These are phyloP conservation scores for Lecanicillium sp. DNA, from an alignment of 2,329 filamentous ascomycete species.

Conservation along the genomic window DNA sequence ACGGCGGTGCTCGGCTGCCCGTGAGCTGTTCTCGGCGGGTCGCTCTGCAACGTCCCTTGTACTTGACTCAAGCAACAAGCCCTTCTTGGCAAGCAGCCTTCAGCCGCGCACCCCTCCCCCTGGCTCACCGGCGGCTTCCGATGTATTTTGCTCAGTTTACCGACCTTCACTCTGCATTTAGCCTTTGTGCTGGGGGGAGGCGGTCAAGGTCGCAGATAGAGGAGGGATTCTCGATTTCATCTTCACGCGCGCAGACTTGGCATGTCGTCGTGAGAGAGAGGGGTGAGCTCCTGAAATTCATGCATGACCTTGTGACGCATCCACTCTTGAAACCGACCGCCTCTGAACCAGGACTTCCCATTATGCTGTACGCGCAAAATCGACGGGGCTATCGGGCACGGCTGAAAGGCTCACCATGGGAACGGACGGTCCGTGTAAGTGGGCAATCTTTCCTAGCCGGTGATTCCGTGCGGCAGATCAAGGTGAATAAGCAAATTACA, in stretches of 20 bases:
- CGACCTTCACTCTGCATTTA: no score
- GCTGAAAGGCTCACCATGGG: no score
- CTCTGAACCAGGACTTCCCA: background rate
- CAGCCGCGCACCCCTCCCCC: background rate
- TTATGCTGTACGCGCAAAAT: no score
- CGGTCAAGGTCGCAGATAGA: background rate
- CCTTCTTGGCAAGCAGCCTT: background rate
- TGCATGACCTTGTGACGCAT: background rate
- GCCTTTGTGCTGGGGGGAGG: background rate
- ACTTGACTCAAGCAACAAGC: background rate
- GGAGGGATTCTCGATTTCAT: background rate
- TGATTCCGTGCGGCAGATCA: no score
- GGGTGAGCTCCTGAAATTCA: background rate
- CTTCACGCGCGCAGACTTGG: background rate
- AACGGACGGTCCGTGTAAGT: background rate
- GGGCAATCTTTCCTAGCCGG: background rate
- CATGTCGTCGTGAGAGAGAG: background rate
- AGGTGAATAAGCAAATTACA: no score
- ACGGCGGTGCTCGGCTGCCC: background rate
- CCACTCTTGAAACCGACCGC: conserved; percentile 2
- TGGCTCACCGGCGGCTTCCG: background rate
- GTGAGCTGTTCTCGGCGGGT: background rate
- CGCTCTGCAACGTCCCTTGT: background rate
- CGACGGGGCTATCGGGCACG: no score
- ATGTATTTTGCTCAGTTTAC: no score